phyloP scores from a whole-genome alignment of 306 rosid species.

The Pyrus pyrifolia region DNA sequence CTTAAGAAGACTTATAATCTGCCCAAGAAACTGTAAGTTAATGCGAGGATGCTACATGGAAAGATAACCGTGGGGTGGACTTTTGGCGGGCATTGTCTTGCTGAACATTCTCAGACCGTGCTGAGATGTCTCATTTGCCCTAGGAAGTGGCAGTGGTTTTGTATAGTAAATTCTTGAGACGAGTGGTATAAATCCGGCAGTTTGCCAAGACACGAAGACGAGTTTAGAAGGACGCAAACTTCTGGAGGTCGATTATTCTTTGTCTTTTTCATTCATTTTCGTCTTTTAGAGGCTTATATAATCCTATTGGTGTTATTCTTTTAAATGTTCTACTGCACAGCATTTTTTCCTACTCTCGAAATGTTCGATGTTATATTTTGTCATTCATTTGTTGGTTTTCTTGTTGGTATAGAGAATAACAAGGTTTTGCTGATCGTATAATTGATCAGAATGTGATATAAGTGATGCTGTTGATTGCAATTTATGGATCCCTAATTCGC shows the following conservation, averaged over 20 bases:
- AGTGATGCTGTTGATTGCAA: background rate
- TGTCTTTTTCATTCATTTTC: background rate
- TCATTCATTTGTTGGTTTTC: conserved; percentile 19
- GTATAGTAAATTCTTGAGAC: conserved; percentile 10
- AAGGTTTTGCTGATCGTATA: conserved; percentile 17
- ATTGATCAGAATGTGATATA: background rate
- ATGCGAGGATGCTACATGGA: conserved; percentile 11
- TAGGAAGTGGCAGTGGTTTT: conserved; percentile 10
- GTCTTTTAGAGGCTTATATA: background rate
- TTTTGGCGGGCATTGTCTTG: background rate
- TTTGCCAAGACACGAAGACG: conserved; percentile 15
- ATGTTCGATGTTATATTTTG: background rate
- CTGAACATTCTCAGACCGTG: conserved; percentile 16
- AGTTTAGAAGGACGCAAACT: conserved; percentile 13
- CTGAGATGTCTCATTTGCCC: conserved; percentile 20
- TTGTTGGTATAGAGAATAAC: conserved; percentile 28
- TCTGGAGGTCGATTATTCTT: conserved; percentile 32
- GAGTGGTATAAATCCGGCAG: conserved; percentile 19
- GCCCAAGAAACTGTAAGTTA: conserved; percentile 70
- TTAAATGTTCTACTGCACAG: background rate
- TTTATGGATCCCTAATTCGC: no score
- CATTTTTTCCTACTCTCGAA: background rate
- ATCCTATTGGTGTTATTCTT: background rate
- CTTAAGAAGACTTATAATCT: conserved; percentile 82
- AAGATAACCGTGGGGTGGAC: conserved; percentile 9